Evolutionary conservation across 768 basidiomycete species (phyloP), one percentile per base, ranked within the genome.

Genomic region (Termitomyces titanicus): DNA sequence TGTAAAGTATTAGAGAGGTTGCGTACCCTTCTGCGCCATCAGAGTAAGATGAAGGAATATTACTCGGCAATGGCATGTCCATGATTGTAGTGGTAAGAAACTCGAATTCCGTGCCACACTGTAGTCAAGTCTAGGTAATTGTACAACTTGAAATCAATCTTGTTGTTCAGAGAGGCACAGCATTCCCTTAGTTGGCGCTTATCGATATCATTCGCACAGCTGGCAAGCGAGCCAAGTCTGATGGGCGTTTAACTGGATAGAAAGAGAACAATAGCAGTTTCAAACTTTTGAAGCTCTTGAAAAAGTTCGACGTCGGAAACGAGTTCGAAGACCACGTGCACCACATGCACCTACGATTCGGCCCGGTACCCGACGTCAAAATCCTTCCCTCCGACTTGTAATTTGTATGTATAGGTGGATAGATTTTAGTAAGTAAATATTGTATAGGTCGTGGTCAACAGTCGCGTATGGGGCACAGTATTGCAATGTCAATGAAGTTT

Each of bases 1-100:
- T 3, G 27, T 17, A 27, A 4, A 13, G 17, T 35, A 49, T 25
- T 18, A 6, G n/a, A 17, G n/a, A 25, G 17, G 1, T 11, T 51
- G 3, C 7, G 20, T 42, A 51, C 50, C 50, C 39, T 55, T 55
- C 60, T n/a, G 60, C 48, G 11, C 53, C 53, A 22, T 48, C 51
- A 10, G 43, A 61, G 24, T 51, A 46, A 29, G 34, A 35, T 22
- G 31, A n/a, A 27, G 47, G 24, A 3, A 35, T 48, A 33, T n/a
- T 24, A n/a, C 8, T 13, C 8, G 47, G 35, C 24, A n/a, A 22
- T 13, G 47, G 11, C 47, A 48, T 37, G 22, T 35, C 47, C 47
- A 24, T 35, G 47, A 10, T 17, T 29, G 9, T 7, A 15, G 12
- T 2, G 8, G n/a, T 40, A 35, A 25, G 20, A 22, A 33, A 17